A percentile compares a stretch with the other conserved stretches of the same genome.
These are phyloP conservation scores for Phytopythium ostracodes DNA, from an alignment of 352 stramenopile genomes.

Conservation along the genomic window DNA sequence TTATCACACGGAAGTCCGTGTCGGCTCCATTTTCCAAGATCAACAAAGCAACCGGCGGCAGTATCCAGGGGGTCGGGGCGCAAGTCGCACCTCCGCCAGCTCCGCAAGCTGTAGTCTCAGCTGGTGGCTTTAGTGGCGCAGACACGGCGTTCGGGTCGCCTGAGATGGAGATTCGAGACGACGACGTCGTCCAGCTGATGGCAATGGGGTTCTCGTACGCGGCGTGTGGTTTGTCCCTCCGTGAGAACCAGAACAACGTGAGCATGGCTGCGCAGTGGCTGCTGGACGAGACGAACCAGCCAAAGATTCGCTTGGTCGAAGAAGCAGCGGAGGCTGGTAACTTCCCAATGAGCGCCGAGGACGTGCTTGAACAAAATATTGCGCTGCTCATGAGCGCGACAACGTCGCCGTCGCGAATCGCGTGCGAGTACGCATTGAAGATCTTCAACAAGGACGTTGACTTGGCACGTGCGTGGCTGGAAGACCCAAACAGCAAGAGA, in stretches of 20 bases:
- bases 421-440: constrained; percentile 55
- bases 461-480: constrained; percentile 59
- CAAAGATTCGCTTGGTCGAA: constrained; percentile 62
- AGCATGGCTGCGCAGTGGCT: constrained; percentile 80
- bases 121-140: neutral
- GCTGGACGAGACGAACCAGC: constrained; percentile 74
- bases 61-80: constrained; percentile 12
- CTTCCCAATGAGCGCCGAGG: constrained; percentile 49
- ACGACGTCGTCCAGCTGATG: constrained; percentile 87
- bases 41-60: constrained; percentile 16
- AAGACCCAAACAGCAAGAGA: constrained; percentile 45
- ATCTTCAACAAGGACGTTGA: constrained; percentile 67
- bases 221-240: constrained; percentile 62
- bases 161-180: constrained; percentile 48
- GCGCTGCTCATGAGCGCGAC: constrained; percentile 67
- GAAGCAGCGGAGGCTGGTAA: constrained; percentile 44
- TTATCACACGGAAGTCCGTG: constrained; percentile 64
- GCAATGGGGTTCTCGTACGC: constrained; percentile 88
- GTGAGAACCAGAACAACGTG: constrained; percentile 62
- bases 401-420: constrained; percentile 42
- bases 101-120: constrained; percentile 9
- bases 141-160: constrained; percentile 8
- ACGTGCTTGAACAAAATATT: constrained; percentile 63
- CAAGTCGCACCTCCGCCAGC: constrained; percentile 43
- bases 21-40: constrained; percentile 69